phyloP scores from a whole-genome alignment of 352 stramenopile genomes.

The Phytophthora sp. region DNA sequence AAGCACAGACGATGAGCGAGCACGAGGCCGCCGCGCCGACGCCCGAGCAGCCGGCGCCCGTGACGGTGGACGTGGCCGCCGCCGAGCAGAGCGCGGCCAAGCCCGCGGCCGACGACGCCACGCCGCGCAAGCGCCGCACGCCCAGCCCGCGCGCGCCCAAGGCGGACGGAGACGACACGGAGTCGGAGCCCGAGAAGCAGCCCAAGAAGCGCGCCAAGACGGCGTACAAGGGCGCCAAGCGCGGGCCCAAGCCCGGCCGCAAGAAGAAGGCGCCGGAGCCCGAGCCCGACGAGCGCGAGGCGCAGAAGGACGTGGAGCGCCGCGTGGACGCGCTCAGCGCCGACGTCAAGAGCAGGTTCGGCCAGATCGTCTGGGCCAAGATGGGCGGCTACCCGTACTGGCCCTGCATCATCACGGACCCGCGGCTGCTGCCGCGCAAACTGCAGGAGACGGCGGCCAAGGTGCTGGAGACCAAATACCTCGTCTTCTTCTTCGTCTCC shows the following conservation, averaged over 20 bases:
- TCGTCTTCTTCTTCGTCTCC: conserved; percentile 82
- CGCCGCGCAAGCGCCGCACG: conserved; percentile 18
- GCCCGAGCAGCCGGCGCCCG: conserved; percentile 3
- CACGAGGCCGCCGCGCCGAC: conserved; percentile 7
- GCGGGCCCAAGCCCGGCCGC: conserved; percentile 35
- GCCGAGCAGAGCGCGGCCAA: conserved; percentile 9
- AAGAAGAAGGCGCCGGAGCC: conserved; percentile 36
- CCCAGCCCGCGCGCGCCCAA: conserved; percentile 13
- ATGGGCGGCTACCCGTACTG: conserved; percentile 86
- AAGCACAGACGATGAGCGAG: conserved; percentile 38
- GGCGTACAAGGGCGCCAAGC: conserved; percentile 25
- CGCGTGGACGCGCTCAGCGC: conserved; percentile 58
- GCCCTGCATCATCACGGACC: conserved; percentile 78
- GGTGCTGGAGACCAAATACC: conserved; percentile 69
- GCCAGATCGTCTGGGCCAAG: conserved; percentile 81
- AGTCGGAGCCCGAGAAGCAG: conserved; percentile 61
- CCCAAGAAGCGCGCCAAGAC: conserved; percentile 52
- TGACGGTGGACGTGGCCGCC: conserved; percentile 4
- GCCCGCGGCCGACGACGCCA: conserved; percentile 8
- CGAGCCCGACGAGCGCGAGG: conserved; percentile 26
- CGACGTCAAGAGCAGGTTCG: conserved; percentile 73
- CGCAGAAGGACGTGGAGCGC: conserved; percentile 37
- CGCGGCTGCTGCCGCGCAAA: conserved; percentile 49
- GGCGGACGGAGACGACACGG: conserved; percentile 44
- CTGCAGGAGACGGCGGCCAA: conserved; percentile 56